Evolutionary conservation across 768 basidiomycete genomes (phyloP).

Genomic region (Mycena galopus): DNA sequence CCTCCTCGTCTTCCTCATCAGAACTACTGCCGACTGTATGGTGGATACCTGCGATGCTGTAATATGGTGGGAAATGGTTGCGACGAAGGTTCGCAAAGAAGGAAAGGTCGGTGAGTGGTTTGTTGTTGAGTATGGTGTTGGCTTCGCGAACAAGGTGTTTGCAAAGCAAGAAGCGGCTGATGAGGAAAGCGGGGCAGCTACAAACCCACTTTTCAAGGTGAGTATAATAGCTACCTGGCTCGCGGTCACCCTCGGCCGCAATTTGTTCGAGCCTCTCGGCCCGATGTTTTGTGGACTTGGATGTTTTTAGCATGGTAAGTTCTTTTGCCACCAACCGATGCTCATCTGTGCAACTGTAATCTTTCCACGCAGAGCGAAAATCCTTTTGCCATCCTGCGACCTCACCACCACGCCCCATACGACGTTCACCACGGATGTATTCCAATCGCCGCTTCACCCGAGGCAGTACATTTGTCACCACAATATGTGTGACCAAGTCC

Average conservation of each 20-base stretch:
- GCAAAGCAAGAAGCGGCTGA: slow-evolving; percentile 35
- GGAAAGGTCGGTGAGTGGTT: slow-evolving; percentile 23
- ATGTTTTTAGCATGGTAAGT: slow-evolving; percentile 23
- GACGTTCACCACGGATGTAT: slow-evolving; percentile 32
- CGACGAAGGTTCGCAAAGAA: slow-evolving; percentile 29
- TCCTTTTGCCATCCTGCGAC: slow-evolving; percentile 38
- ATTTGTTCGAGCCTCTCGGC: slow-evolving; percentile 19
- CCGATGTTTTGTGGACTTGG: background rate
- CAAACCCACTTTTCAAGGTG: slow-evolving; percentile 37
- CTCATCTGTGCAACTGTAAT: slow-evolving; percentile 34
- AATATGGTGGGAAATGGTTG: slow-evolving; percentile 28
- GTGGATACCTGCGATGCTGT: slow-evolving; percentile 17
- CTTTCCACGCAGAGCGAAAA: slow-evolving; percentile 33
- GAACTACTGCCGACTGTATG: background rate
- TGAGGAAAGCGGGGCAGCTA: background rate
- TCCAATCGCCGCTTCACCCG: slow-evolving; percentile 30
- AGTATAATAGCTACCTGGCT: slow-evolving; percentile 31
- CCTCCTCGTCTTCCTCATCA: background rate
- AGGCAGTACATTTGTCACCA: slow-evolving; percentile 23
- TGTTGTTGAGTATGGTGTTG: slow-evolving; percentile 26
- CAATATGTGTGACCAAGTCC: slow-evolving; percentile 37
- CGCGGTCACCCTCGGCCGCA: slow-evolving; percentile 23
- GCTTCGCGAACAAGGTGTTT: slow-evolving; percentile 38
- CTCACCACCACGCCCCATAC: slow-evolving; percentile 26
- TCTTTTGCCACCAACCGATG: slow-evolving; percentile 35